phyloP scores from a whole-genome alignment of 2,329 filamentous ascomycete species.

The Ceratocystiopsis minuta region DNA sequence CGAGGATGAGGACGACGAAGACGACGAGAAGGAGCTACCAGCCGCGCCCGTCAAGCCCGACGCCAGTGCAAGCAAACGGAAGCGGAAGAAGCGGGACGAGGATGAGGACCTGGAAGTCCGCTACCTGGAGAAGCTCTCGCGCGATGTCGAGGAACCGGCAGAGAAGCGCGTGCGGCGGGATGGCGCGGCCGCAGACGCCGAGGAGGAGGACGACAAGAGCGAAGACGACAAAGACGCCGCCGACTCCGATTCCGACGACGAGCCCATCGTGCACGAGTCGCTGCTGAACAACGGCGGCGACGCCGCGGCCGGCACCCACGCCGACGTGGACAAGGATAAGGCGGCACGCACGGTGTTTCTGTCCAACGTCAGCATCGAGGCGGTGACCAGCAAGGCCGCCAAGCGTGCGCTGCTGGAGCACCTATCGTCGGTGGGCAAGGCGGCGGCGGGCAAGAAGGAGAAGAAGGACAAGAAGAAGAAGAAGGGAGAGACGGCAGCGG shows the following conservation, averaged over 20 bases:
- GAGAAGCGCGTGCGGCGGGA: conserved; percentile 33
- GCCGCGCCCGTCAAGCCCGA: conserved; percentile 24
- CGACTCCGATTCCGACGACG: conserved; percentile 16
- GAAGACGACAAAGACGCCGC: conserved; percentile 11
- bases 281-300: conserved; percentile 20
- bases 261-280: conserved; percentile 39
- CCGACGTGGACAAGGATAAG: conserved; percentile 50
- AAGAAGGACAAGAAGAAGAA: neutral
- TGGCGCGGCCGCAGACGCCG: too few relatives aligned
- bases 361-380: conserved; percentile 70
- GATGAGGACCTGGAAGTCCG: conserved; percentile 52
- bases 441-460: neutral
- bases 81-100: conserved; percentile 39
- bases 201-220: conserved; percentile 15
- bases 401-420: conserved; percentile 64
- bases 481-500: conserved; percentile 57
- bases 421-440: conserved; percentile 53
- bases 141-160: conserved; percentile 22
- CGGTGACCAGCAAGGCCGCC: conserved; percentile 64
- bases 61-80: conserved; percentile 41
- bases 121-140: conserved; percentile 49
- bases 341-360: conserved; percentile 81
- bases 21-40: conserved; percentile 8
- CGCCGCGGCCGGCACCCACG: conserved; percentile 31
- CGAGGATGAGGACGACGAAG: conserved; percentile 10